phyloP scores from a whole-genome alignment of 2,329 filamentous ascomycete genomes.

The Bipolaris victoriae region DNA sequence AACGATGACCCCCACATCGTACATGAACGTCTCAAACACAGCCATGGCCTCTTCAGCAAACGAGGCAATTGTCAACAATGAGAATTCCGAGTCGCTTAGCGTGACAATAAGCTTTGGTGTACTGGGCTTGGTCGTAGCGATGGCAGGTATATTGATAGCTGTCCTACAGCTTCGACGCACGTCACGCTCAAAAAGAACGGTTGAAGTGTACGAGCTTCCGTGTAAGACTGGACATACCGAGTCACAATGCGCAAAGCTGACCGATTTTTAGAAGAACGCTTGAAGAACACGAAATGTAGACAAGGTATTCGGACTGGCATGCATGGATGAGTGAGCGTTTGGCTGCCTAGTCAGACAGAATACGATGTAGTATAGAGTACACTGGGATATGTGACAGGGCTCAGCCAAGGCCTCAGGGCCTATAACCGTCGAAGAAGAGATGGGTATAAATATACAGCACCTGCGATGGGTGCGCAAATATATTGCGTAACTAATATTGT shows the following conservation, averaged over 20 bases:
- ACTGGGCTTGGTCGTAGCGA: neutral
- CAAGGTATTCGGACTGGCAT: neutral
- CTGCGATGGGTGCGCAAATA: neutral
- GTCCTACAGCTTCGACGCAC: constrained; percentile 11
- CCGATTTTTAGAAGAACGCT: neutral
- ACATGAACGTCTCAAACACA: neutral
- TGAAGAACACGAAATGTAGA: neutral
- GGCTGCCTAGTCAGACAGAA: neutral
- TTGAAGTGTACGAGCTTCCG: constrained; percentile 4
- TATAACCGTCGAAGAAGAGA: neutral
- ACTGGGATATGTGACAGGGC: neutral
- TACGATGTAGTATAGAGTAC: neutral
- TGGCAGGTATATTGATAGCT: constrained; percentile 5
- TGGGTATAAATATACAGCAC: neutral
- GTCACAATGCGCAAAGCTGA: neutral
- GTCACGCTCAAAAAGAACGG: neutral
- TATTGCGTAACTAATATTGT: neutral
- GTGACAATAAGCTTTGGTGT: constrained; percentile 6
- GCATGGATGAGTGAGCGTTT: no score
- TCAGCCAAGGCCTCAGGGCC: neutral
- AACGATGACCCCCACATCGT: neutral
- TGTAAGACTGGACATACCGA: neutral
- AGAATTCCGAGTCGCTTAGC: neutral
- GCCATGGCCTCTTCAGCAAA: neutral
- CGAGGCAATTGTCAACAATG: neutral